Evolutionary conservation across 495 filamentous ascomycete genomes (phyloP).

Genomic region (Cercophora newfieldiana): DNA sequence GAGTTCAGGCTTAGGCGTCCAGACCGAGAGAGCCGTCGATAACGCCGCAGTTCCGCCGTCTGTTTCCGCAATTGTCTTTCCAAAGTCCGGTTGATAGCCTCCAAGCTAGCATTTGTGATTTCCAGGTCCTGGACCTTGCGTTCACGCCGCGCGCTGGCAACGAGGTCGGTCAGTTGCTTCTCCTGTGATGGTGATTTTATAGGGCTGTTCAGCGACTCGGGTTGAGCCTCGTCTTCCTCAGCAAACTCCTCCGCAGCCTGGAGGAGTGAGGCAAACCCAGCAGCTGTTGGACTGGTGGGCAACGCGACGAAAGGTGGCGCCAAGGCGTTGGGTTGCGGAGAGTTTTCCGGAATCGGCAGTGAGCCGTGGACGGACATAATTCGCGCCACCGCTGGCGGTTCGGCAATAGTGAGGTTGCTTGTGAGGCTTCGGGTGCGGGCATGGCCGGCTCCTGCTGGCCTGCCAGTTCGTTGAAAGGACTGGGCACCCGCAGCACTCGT

Average conservation of each 20-base stretch:
- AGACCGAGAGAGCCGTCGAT: slow-evolving; percentile 74
- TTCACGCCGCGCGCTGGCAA: slow-evolving; percentile 83
- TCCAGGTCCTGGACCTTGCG: slow-evolving; percentile 97
- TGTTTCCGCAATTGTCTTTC: slow-evolving; percentile 92
- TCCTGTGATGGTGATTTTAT: slow-evolving; percentile 48
- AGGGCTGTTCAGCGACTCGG: slow-evolving; percentile 51
- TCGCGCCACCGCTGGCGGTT: slow-evolving; percentile 28
- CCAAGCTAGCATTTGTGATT: slow-evolving; percentile 92
- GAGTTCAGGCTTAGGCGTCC: slow-evolving; percentile 62
- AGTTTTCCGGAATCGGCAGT: slow-evolving; percentile 26
- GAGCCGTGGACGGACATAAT: slow-evolving; percentile 25
- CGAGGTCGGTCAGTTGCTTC: slow-evolving; percentile 63
- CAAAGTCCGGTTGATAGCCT: slow-evolving; percentile 94
- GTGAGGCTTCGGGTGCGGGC: slow-evolving; percentile 29
- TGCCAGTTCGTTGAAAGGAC: slow-evolving; percentile 14
- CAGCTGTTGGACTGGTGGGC: slow-evolving; percentile 19
- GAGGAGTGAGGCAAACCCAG: slow-evolving; percentile 46
- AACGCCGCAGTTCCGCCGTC: slow-evolving; percentile 81
- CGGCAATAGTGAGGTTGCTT: slow-evolving; percentile 30
- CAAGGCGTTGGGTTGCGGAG: slow-evolving; percentile 20
- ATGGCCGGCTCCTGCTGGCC: slow-evolving; percentile 11
- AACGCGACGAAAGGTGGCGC: slow-evolving; percentile 16
- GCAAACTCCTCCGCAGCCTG: slow-evolving; percentile 52
- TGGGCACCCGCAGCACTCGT: slow-evolving; percentile 10
- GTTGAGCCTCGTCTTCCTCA: slow-evolving; percentile 30